Base-by-base conservation (phyloP, 2,329 filamentous ascomycete species). In the Dryadomyces sulphureus region DNA sequence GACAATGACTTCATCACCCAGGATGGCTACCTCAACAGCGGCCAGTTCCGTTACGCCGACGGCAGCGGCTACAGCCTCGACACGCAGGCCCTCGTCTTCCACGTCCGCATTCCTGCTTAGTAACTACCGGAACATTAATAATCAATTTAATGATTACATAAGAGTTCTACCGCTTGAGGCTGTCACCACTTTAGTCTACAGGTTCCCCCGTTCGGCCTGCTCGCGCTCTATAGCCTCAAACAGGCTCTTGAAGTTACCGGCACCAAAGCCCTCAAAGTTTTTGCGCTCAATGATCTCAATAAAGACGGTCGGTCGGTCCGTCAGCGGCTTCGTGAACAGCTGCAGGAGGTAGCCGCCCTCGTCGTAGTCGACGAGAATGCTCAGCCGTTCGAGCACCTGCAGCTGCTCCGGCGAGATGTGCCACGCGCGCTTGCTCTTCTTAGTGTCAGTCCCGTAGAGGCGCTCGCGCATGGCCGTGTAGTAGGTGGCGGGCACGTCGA, bases 221-320 rank as follows among this genome's bases (percentile, higher is more conserved):
- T 95, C 89, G 43, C 89, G 70, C 72, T 95, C 90, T 61, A 95
- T 93, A 3, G 90, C 89, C 70, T 95, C 89, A 57, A 95, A 95
- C 55, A 95, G 58, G 50, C 82, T 88, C 76, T 88, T 94, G 68
- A 95, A 95, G 63, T 95, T 96, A 1, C 90, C 90, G 0, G 89
- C 90, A 4, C 90, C 89, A 55, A 95, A 95, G 0, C 90, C 90
- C 27, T 84, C 80, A 61, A 95, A 95, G 52, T 87, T 80, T 56
- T 93, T 81, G 48, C 89, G 70, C 69, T 95, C 88, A 56, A 95
- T 95, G 56, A 95, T 94, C 73, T 95, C 90, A 52, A 95, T 79
- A 60, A 95, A 95, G 24, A 95, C 89, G 4, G 90, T 95, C 21
- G 90, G 90, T 12, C 90, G 79, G 64, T 95, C 89, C 81, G 94